Conservation (phyloP, 495 filamentous ascomycete genomes). For the Polyplosphaeria fusca region DNA sequence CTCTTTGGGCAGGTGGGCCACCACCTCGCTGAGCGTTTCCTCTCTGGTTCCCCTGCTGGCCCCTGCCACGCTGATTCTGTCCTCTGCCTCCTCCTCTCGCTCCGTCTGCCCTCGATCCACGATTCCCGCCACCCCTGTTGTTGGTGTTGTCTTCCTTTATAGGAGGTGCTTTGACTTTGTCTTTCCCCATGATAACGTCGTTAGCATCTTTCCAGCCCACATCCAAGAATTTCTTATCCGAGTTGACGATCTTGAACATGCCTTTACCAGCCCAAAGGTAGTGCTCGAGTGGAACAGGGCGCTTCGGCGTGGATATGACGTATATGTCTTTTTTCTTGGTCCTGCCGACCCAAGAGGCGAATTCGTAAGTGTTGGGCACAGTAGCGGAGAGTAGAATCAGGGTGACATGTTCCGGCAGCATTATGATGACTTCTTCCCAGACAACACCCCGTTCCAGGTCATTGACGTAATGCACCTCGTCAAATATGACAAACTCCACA, state of each 20-base stretch:
- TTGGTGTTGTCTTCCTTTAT: conserved; percentile 41
- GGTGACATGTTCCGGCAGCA: conserved; percentile 95
- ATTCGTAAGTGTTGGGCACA: conserved; percentile 95
- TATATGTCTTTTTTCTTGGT: conserved; percentile 99
- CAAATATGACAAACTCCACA: conserved; percentile 98
- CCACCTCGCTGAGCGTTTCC: conserved; percentile 56
- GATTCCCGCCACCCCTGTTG: conserved; percentile 31
- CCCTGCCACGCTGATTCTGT: conserved; percentile 45
- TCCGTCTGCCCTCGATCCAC: conserved; percentile 12
- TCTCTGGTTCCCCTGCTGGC: conserved; percentile 49
- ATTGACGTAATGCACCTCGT: conserved; percentile 98
- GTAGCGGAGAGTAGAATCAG: conserved; percentile 93
- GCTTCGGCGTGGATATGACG: conserved; percentile 94
- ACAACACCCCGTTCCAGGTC: conserved; percentile 96
- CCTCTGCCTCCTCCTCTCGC: conserved; percentile 51
- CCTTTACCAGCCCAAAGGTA: conserved; percentile 91
- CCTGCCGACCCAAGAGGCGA: conserved; percentile 95
- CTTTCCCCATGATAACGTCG: conserved; percentile 72
- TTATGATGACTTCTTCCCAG: conserved; percentile 99
- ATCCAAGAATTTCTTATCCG: conserved; percentile 85
- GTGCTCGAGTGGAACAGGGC: conserved; percentile 92
- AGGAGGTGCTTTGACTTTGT: conserved; percentile 64
- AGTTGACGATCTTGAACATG: conserved; percentile 90
- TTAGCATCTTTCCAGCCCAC: conserved; percentile 94
- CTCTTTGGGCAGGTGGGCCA: conserved; percentile 54